A percentile compares a stretch with the other conserved stretches of the same genome.
These are phyloP conservation scores for Calycina marina DNA, from an alignment of 2,329 filamentous ascomycete genomes.

Conservation along the genomic window DNA sequence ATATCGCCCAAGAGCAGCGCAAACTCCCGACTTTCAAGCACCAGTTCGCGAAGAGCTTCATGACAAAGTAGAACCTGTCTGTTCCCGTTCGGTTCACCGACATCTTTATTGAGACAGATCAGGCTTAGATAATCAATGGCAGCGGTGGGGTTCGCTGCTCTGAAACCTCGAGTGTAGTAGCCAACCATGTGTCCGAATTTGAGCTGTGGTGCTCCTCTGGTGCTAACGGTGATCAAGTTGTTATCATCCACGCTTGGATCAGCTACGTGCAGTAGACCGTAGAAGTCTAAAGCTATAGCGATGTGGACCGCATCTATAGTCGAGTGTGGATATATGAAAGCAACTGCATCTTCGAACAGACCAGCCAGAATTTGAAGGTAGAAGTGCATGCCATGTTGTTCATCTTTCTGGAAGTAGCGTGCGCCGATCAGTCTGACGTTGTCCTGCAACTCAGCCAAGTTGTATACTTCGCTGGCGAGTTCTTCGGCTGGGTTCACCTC, in stretches of 20 bases:
- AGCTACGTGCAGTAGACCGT: conserved; percentile 75
- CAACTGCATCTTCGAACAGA: conserved; percentile 86
- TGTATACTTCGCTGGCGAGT: conserved; percentile 51
- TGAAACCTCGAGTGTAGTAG: conserved; percentile 92
- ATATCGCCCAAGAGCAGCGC: conserved; percentile 89
- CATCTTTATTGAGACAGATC: conserved; percentile 81
- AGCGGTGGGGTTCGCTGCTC: conserved; percentile 73
- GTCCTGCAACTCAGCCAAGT: conserved; percentile 53
- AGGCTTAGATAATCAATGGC: conserved; percentile 88
- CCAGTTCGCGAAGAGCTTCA: conserved; percentile 82
- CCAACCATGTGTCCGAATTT: conserved; percentile 91
- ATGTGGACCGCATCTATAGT: conserved; percentile 94
- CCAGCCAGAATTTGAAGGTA: conserved; percentile 81
- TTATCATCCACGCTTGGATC: conserved; percentile 63
- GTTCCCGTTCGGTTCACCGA: conserved; percentile 57
- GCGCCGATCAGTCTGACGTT: conserved; percentile 81
- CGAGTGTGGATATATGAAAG: conserved; percentile 81
- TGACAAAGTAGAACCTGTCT: conserved; percentile 75
- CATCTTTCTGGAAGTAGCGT: conserved; percentile 73
- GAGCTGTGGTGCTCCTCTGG: conserved; percentile 61
- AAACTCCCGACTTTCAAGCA: conserved; percentile 94
- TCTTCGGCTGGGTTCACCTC: conserved; percentile 49
- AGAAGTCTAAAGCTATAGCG: conserved; percentile 75
- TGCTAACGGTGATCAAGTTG: conserved; percentile 53
- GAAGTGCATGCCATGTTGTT: conserved; percentile 83